phyloP scores from a whole-genome alignment of 2,329 filamentous ascomycete genomes.

The Zarea fungicola region DNA sequence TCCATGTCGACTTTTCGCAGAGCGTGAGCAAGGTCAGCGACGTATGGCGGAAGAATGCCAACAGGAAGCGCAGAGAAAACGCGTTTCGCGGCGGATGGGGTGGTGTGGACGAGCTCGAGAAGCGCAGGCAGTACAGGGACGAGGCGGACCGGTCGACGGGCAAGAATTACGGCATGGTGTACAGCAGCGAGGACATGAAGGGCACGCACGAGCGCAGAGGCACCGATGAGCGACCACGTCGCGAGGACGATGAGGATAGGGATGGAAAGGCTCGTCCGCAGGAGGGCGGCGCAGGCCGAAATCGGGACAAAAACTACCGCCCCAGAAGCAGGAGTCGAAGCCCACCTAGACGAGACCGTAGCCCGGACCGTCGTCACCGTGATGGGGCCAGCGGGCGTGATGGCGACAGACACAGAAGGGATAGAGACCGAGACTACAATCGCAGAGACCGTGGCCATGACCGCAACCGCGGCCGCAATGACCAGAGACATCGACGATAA shows the following conservation, averaged over 20 bases:
- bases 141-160: constrained; percentile 44
- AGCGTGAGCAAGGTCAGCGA: constrained; percentile 85
- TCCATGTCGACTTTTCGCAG: constrained; percentile 98
- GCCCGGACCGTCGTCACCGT: constrained; percentile 29
- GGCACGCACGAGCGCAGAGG: constrained; percentile 41
- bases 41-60: constrained; percentile 80
- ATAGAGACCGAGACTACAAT: constrained; percentile 1
- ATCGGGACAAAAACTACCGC: constrained; percentile 6
- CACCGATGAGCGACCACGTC: constrained; percentile 20
- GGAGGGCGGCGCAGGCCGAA: constrained; percentile 11
- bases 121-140: constrained; percentile 83
- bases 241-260: constrained; percentile 15
- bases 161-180: constrained; percentile 70
- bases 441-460: neutral
- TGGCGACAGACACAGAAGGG: neutral
- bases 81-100: constrained; percentile 73
- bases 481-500: neutral
- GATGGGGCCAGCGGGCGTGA: constrained; percentile 25
- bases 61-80: constrained; percentile 64
- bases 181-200: constrained; percentile 66
- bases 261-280: neutral
- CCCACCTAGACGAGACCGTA: constrained; percentile 27
- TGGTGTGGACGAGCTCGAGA: constrained; percentile 81
- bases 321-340: constrained; percentile 41
- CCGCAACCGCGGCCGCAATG: neutral